Conservation (phyloP, 495 filamentous ascomycete genomes). For the Trichoderma virens region DNA sequence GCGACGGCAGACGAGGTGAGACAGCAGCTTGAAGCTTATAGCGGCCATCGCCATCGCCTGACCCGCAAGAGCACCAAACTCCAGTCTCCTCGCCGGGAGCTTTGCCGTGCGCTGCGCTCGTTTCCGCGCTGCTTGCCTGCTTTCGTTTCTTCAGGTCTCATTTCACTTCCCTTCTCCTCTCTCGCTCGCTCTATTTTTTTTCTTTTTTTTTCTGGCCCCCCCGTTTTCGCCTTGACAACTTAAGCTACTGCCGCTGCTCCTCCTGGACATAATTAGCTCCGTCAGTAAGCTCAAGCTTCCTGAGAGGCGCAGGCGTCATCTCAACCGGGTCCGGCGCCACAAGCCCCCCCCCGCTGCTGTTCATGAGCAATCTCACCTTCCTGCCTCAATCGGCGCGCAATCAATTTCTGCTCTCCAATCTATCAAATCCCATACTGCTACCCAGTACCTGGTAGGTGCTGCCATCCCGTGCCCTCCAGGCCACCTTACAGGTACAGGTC, state of each 20-base stretch:
- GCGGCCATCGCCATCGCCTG: neutral
- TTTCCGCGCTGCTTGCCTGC: neutral
- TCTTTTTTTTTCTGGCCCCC: too few species aligned
- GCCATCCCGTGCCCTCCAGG: too few species aligned
- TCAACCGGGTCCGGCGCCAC: conserved; percentile 6
- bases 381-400: neutral
- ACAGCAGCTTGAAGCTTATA: too few species aligned
- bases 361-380: neutral
- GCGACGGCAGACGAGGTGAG: too few species aligned
- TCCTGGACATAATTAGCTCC: neutral
- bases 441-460: too few species aligned
- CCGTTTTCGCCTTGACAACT: too few species aligned
- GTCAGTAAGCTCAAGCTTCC: neutral
- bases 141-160: too few species aligned
- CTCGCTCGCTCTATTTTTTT: too few species aligned
- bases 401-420: too few species aligned
- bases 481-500: neutral
- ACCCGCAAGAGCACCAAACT: neutral
- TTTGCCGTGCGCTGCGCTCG: neutral
- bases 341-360: neutral
- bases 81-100: neutral
- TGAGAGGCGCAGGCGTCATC: conserved; percentile 5
- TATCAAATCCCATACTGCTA: too few species aligned
- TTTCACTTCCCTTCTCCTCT: too few species aligned
- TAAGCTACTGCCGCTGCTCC: neutral